Base-by-base conservation (phyloP, 495 filamentous ascomycete genomes). In the Penicillium samsonianum region DNA sequence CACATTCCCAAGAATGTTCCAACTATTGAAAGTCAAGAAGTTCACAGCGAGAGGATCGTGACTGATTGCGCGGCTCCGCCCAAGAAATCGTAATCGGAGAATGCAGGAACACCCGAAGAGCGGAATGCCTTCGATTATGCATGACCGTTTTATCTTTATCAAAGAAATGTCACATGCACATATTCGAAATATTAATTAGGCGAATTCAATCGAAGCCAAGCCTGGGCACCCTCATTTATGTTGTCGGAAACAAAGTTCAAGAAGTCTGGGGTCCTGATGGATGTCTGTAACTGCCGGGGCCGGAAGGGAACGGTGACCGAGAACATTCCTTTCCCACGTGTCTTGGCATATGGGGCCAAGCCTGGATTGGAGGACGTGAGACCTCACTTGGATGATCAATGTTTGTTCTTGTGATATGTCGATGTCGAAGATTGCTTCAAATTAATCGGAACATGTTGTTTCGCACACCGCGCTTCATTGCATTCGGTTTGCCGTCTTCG, bases 391-490 rank as follows among this genome's bases (percentile, higher is more conserved):
- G 1, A 12, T 7, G 23, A 26, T 12, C 31, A 11, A 12, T 7
- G 1, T 19, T 9, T 17, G 7, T 38, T 52, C 8, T 16, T 41
- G 35, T 17, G 5, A 8, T 41, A 30, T 19, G 44, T 17, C 11
- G n/a, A 22, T 31, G 44, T 49, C 33, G 38, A 58, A 10, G 5
- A 17, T 20, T 17, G 50, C 25, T 23, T 79, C 57, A 87, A 28
- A 85, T 88, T 59, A 84, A 78, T 28, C 85, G 74, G 63, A 93
- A 92, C 88, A 92, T 92, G 61, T 92, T 91, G 40, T 87, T 82
- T 61, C 77, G 85, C 7, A 93, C 90, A 30, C 85, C 77, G 44
- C 89, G 77, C 72, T 92, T 94, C 88, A 93, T 89, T 1, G 86
- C 76, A 9, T 82, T 83, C 1, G 89, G 83, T 64, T 87, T 78